These are phyloP conservation scores for Scheffersomyces lignicola DNA, from an alignment of 1,139 yeast species.

Conservation along the genomic window DNA sequence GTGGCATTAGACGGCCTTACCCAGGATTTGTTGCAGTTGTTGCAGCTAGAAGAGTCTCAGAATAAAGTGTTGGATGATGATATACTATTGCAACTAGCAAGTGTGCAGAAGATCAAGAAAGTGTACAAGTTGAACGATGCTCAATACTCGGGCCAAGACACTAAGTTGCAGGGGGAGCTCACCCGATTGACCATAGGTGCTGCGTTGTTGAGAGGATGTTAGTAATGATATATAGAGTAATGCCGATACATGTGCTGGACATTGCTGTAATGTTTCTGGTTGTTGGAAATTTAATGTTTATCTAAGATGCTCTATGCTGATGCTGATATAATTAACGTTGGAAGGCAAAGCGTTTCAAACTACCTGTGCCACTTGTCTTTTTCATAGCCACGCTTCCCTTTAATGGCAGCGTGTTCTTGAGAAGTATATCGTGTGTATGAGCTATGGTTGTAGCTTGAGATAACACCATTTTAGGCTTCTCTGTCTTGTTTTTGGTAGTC, in stretches of 20 bases:
- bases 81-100: conserved; percentile 20
- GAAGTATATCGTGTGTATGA: neutral
- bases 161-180: conserved; percentile 23
- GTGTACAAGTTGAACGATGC: conserved; percentile 40
- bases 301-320: neutral
- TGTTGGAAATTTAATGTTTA: conserved; percentile 3
- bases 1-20: conserved; percentile 13
- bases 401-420: neutral
- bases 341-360: conserved; percentile 17
- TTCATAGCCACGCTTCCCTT: conserved; percentile 3
- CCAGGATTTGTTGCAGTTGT: conserved; percentile 16
- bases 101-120: conserved; percentile 35
- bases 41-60: conserved; percentile 14
- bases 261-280: neutral
- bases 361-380: neutral
- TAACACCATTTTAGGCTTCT: neutral
- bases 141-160: conserved; percentile 14
- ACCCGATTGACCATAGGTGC: conserved; percentile 41
- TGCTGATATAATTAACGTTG: conserved; percentile 9
- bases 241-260: neutral
- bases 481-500: neutral
- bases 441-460: neutral
- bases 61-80: conserved; percentile 26
- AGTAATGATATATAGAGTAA: neutral
- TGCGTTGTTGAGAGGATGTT: conserved; percentile 18